Base-by-base conservation (phyloP, 1,284 basidiomycete genomes). In the Microbotryomycetes sp. region DNA sequence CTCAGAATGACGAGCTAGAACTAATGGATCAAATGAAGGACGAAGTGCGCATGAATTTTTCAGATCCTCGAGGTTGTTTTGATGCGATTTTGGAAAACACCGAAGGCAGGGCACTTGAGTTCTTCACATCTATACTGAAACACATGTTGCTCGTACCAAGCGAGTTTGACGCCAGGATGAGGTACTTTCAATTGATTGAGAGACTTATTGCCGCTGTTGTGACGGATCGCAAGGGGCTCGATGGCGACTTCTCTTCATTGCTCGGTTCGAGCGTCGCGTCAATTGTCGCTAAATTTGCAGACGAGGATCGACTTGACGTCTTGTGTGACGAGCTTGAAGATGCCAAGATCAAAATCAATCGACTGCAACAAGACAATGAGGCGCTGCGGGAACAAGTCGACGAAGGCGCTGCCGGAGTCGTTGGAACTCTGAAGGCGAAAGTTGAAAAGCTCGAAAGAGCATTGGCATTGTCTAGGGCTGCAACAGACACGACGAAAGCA, bases 161-260 rank as follows among this genome's bases (percentile, higher is more conserved):
- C 68, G 91, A 97, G 63, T 89, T 88, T 3, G 86, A 88, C 32
- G 82, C 86, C 32, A 82, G 89, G 73, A 83, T 84, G 32, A 87
- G 92, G 70, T 90, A 93, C 76, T 97, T 89, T 76, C 91, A 92
- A 76, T 83, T 99, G 53, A 83, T 99, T 71, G 92, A 97, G 74
- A 86, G 88, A n/a, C 80, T 97, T 54, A 84, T 98, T 52, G 86
- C 90, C 32, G 89, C 93, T 70, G 85, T 98, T 50, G 92, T 97
- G 26, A 83, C 97, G 78, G 92, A 96, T 76, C 77, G 79, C 56
- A 89, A 92, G 76, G 79, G 80, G 36, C 75, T 80, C 47, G 78
- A 80, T 54, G 83, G 82, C 30, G 88, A 89, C 32, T 89, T 92
- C 29, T 88, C 91, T 62, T 83, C 86, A 54, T 83, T 92, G 23